A percentile compares a stretch with the other conserved stretches of the same genome.
phyloP scores from a whole-genome alignment of 1,139 yeast genomes.

The Magnusiomyces tetraspermus region DNA sequence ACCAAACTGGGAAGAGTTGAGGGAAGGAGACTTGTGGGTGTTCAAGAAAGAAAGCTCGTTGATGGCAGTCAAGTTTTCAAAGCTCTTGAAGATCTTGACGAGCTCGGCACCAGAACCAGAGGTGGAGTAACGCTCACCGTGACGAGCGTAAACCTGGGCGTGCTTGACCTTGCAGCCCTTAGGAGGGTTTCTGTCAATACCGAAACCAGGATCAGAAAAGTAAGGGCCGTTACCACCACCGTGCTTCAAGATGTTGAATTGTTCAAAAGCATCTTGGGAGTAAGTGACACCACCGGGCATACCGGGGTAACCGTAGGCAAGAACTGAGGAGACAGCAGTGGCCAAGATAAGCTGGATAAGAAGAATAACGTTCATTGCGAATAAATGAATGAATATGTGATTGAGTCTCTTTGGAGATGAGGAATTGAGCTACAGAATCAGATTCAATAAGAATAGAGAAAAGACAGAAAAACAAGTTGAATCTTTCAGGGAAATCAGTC shows the following conservation, averaged over 20 bases:
- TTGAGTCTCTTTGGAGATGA: background rate
- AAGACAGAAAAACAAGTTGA: background rate
- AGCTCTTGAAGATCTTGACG: conserved; percentile 3
- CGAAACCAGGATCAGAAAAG: conserved; percentile 36
- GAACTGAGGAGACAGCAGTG: background rate
- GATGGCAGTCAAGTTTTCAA: conserved; percentile 20
- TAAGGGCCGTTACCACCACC: conserved; percentile 43
- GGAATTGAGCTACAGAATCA: background rate
- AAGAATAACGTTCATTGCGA: background rate
- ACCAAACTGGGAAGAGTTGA: conserved; percentile 24
- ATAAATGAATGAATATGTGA: background rate
- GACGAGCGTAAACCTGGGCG: conserved; percentile 54
- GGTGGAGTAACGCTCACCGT: conserved; percentile 61
- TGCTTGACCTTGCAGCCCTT: conserved; percentile 48
- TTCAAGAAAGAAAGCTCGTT: conserved; percentile 34
- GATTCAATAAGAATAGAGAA: background rate
- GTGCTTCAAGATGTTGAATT: conserved; percentile 28
- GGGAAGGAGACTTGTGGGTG: conserved; percentile 31
- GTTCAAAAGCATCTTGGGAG: background rate
- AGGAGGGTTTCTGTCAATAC: conserved; percentile 40
- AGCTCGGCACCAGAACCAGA: background rate
- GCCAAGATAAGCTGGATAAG: background rate
- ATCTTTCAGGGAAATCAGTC: background rate
- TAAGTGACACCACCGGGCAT: background rate
- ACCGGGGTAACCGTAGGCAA: background rate